Conservation (phyloP, 179 eudicot genomes). For the Silene coronaria region DNA sequence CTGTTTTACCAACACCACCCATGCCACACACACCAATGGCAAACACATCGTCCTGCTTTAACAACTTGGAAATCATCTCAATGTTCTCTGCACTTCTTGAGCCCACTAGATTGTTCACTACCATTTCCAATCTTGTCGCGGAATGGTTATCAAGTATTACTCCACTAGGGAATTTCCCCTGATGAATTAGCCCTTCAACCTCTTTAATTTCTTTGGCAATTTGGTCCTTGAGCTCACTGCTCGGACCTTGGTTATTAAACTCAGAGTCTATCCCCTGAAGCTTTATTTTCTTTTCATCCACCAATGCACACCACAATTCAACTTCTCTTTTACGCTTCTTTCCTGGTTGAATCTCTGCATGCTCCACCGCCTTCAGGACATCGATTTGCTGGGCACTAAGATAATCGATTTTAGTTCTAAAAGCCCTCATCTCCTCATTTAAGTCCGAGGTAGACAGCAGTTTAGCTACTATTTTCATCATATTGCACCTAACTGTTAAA, state of each 20-base stretch:
- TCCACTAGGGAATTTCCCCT: background rate
- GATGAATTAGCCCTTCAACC: background rate
- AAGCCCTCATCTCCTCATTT: background rate
- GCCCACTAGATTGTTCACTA: background rate
- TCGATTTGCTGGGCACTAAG: background rate
- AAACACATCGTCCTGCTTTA: background rate
- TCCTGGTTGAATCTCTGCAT: conserved; percentile 3
- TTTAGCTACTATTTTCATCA: background rate
- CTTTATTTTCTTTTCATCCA: background rate
- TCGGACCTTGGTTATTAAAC: background rate
- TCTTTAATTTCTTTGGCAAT: background rate
- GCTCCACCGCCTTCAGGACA: background rate
- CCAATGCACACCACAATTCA: background rate
- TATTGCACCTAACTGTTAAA: too few species aligned
- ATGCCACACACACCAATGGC: too few species aligned
- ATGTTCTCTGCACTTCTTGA: background rate
- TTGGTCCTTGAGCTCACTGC: background rate
- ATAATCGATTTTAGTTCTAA: background rate
- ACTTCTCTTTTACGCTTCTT: background rate
- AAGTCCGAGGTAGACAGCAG: background rate
- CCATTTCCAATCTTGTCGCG: background rate
- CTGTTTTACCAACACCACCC: too few species aligned
- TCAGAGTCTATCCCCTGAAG: background rate
- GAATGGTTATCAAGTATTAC: background rate
- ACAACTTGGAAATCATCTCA: background rate